phyloP scores from a whole-genome alignment of 163 green algal genomes.

The Chloroidium sp. region DNA sequence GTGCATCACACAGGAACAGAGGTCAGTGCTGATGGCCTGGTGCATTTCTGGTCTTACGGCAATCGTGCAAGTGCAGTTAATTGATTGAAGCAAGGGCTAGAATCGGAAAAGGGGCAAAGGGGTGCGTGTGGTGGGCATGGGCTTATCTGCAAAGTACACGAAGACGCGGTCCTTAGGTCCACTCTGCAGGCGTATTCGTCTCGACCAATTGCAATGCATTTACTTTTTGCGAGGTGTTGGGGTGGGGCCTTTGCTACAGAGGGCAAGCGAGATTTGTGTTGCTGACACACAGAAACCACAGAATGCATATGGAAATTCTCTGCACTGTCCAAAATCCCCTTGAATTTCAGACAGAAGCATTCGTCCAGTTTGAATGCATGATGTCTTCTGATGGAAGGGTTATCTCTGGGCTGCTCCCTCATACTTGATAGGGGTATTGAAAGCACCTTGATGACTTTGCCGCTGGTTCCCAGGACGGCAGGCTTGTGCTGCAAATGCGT shows the following conservation, averaged over 20 bases:
- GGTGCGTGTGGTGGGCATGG: not conserved
- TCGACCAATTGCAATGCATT: too few relatives aligned
- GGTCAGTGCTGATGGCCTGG: not conserved
- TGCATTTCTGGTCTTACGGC: not conserved
- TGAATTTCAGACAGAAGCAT: too few relatives aligned
- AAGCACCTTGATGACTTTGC: constrained; percentile 53
- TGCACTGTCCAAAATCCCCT: too few relatives aligned
- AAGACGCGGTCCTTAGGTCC: constrained; percentile 80
- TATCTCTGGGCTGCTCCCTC: too few relatives aligned
- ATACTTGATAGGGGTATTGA: too few relatives aligned
- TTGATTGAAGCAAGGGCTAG: not conserved
- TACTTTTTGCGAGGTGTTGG: too few relatives aligned
- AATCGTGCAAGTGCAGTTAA: not conserved
- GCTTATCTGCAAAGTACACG: constrained; percentile 68
- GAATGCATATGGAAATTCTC: too few relatives aligned
- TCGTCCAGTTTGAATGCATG: too few relatives aligned
- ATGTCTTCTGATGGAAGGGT: too few relatives aligned
- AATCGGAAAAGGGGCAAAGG: not conserved
- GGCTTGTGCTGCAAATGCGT: constrained; percentile 3
- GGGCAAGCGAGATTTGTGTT: too few relatives aligned
- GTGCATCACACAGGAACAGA: not conserved
- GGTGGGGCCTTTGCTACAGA: too few relatives aligned
- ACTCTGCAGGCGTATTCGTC: not conserved
- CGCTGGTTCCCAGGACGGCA: constrained; percentile 18
- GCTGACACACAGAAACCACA: too few relatives aligned